Evolutionary conservation across 164 flowering plant genomes (phyloP).

Genomic region (Piper longum): DNA sequence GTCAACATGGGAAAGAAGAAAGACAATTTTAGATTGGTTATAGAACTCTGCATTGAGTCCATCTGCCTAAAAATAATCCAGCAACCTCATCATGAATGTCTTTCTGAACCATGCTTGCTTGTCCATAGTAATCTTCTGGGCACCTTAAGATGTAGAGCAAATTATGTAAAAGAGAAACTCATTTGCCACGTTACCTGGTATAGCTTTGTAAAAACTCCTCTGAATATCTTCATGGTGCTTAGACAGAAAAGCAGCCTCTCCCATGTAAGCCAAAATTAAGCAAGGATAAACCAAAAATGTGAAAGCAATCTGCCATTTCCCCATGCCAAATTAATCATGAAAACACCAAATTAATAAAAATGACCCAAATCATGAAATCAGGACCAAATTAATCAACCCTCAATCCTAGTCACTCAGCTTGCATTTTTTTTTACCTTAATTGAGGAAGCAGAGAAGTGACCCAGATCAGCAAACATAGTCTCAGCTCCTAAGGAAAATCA

Average conservation of each 20-base stretch:
- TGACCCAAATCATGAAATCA: background rate
- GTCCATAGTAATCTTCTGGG: no score
- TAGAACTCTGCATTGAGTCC: background rate
- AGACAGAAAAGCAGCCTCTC: constrained; percentile 54
- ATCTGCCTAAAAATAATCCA: background rate
- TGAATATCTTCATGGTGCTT: constrained; percentile 45
- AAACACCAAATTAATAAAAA: background rate
- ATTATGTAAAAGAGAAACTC: background rate
- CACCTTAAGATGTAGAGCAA: no score
- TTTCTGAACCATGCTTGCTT: no score
- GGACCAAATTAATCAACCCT: background rate
- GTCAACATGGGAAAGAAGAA: background rate
- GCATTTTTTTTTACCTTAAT: constrained; percentile 34
- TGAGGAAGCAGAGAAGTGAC: constrained; percentile 53
- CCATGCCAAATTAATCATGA: background rate
- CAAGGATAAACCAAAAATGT: constrained; percentile 53
- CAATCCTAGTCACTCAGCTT: background rate
- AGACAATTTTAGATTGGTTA: background rate
- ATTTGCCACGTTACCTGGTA: constrained; percentile 36
- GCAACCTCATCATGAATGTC: background rate
- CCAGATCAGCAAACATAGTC: constrained; percentile 74
- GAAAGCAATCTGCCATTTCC: constrained; percentile 44
- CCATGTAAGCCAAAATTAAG: constrained; percentile 61
- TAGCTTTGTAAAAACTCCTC: constrained; percentile 51
- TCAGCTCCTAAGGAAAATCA: constrained; percentile 38